Evolutionary conservation across 345 rosid species (phyloP), one percentile per base, ranked within the genome.

Genomic region (Populus euphratica): DNA sequence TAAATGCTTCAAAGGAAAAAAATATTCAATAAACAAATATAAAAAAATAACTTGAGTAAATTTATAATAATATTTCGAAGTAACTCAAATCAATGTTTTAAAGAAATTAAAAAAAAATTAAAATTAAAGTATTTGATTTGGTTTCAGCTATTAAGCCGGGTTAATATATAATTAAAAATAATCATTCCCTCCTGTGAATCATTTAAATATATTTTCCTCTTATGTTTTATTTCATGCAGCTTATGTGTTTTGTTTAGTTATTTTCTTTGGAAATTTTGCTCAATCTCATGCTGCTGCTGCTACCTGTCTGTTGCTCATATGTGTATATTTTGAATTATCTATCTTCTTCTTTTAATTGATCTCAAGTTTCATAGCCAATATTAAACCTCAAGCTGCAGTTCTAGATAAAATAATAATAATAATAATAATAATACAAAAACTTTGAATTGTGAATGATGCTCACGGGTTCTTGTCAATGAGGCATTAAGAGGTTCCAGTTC

Each of bases 231-330:
- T 29, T 61, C 65, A 8, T 61, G 18, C n/a, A 7, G 6, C 25
- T 8, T 67, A 14, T 31, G 21, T 47, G 17, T 36, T 29, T 47
- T 38, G 21, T 23, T 69, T 56, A 1, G 49, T 71, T 80, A 69
- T 44, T 35, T 4, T 8, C 27, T 31, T 31, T 11, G 7, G 29
- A 43, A 66, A 13, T 35, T 63, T 65, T 70, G 16, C 21, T 47
- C 61, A 73, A 43, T 54, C 73, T 52, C 33, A 47, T 31, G 1
- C 56, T 8, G 25, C 70, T 52, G 18, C 98, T 74, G 97, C 98
- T 43, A 94, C 50, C 50, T 74, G 87, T 98, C 81, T 96, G 99
- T 83, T 91, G 83, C 77, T 85, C 87, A 98, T 93, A 92, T 43
- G 92, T 86, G 66, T 70, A 47, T 73, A 70, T 52, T 77, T 63